These are phyloP conservation scores for Suillus decipiens DNA, from an alignment of 768 basidiomycete species.

Conservation along the genomic window DNA sequence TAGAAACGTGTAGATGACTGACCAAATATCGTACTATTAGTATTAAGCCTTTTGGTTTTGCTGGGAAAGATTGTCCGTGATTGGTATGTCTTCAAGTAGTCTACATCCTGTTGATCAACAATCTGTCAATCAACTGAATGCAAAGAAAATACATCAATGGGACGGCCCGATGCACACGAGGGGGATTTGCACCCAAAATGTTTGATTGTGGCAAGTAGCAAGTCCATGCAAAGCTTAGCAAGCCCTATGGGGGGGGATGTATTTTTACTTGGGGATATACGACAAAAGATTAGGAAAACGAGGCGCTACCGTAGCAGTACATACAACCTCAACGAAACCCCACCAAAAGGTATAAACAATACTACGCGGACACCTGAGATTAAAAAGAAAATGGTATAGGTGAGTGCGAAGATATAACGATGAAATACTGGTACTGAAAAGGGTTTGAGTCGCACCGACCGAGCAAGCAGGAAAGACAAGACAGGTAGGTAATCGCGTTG, in stretches of 20 bases:
- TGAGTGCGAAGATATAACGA: constrained; percentile 14
- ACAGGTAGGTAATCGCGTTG: neutral
- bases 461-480: constrained; percentile 5
- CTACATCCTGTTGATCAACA: neutral
- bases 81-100: neutral
- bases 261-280: constrained; percentile 8
- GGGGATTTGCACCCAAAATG: neutral
- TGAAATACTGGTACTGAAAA: constrained; percentile 15
- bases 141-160: neutral
- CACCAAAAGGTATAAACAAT: constrained; percentile 25
- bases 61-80: neutral
- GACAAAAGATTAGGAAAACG: constrained; percentile 20
- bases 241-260: neutral
- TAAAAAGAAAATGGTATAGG: constrained; percentile 28
- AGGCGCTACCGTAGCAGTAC: constrained; percentile 17
- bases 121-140: neutral
- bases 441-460: constrained; percentile 9
- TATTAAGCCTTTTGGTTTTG: neutral
- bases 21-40: neutral
- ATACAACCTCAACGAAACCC: constrained; percentile 16
- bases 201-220: neutral
- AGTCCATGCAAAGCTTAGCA: neutral
- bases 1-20: neutral
- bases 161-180: neutral
- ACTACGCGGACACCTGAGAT: constrained; percentile 19